phyloP scores from a whole-genome alignment of 371 early-diverging fungal genomes.

The Nematocida ausubeli region DNA sequence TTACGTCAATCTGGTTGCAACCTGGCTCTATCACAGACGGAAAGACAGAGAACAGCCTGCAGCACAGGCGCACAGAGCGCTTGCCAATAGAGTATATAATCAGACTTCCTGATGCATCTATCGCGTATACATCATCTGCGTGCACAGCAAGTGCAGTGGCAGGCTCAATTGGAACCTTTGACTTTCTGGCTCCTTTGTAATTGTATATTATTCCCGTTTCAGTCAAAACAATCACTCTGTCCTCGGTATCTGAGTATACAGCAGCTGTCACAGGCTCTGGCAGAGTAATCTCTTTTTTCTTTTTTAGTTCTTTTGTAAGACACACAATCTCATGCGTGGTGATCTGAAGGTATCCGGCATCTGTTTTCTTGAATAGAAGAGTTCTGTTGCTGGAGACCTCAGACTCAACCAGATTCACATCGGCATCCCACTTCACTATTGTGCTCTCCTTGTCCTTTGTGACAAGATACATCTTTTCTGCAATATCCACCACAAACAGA shows the following conservation, averaged over 20 bases:
- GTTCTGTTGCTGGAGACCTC: slow-evolving; percentile 13
- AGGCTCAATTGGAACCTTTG: neutral
- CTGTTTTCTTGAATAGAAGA: neutral
- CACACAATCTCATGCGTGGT: slow-evolving; percentile 8
- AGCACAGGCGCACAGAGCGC: neutral
- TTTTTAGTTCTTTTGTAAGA: slow-evolving; percentile 2
- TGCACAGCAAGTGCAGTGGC: neutral
- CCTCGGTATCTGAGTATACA: neutral
- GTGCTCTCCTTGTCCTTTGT: slow-evolving; percentile 37
- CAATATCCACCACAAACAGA: slow-evolving; percentile 12
- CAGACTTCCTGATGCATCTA: neutral
- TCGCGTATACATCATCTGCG: neutral
- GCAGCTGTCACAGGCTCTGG: neutral
- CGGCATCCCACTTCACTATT: slow-evolving; percentile 8
- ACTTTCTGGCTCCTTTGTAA: slow-evolving; percentile 16
- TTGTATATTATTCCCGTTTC: slow-evolving; percentile 6
- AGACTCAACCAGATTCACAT: neutral
- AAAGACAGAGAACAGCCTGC: neutral
- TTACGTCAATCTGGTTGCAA: neutral
- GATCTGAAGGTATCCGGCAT: slow-evolving; percentile 36
- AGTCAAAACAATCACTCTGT: slow-evolving; percentile 14
- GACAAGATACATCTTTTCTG: slow-evolving; percentile 6
- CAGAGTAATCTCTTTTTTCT: neutral
- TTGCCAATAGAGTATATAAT: neutral
- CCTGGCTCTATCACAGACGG: slow-evolving; percentile 18